Evolutionary conservation across 2,329 filamentous ascomycete genomes (phyloP).

Genomic region (Didymosphaeria variabile): DNA sequence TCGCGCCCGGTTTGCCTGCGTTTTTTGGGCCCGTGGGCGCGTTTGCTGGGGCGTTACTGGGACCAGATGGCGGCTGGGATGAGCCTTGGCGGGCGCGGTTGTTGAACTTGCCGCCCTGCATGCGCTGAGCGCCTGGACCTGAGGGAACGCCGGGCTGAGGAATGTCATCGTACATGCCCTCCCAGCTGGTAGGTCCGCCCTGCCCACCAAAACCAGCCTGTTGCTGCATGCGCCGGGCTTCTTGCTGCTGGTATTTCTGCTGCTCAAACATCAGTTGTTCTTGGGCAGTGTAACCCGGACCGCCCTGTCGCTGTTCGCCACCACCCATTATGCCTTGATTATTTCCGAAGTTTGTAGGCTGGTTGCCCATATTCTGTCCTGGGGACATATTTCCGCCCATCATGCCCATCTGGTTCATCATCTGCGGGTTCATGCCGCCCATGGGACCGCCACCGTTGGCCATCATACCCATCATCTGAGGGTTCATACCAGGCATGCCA

Average conservation of each 20-base stretch:
- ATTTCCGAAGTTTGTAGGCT: slow-evolving; percentile 59
- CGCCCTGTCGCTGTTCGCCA: slow-evolving; percentile 30
- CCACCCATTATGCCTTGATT: slow-evolving; percentile 36
- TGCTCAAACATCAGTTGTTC: slow-evolving; percentile 80
- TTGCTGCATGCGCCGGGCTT: slow-evolving; percentile 63
- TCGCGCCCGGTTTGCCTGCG: slow-evolving; percentile 86
- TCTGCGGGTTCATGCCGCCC: slow-evolving; percentile 66
- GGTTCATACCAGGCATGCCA: slow-evolving; percentile 60
- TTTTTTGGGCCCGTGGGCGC: slow-evolving; percentile 97
- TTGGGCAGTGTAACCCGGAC: slow-evolving; percentile 70
- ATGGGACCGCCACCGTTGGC: slow-evolving; percentile 17
- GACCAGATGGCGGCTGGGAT: slow-evolving; percentile 51
- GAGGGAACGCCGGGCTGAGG: slow-evolving; percentile 77
- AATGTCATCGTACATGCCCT: slow-evolving; percentile 97
- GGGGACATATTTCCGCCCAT: slow-evolving; percentile 48
- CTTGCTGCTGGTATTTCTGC: slow-evolving; percentile 78
- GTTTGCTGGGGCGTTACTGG: slow-evolving; percentile 70
- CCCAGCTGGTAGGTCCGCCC: slow-evolving; percentile 85
- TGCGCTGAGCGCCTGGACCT: slow-evolving; percentile 55
- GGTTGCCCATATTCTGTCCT: slow-evolving; percentile 67
- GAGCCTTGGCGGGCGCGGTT: slow-evolving; percentile 49
- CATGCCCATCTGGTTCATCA: slow-evolving; percentile 56
- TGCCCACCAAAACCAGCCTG: slow-evolving; percentile 57
- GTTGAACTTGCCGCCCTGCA: slow-evolving; percentile 43
- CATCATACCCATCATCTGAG: slow-evolving; percentile 35